Percentiles rank a stretch among this genome's conserved stretches.
Evolutionary conservation across 345 rosid species (phyloP).

Genomic region (Dovyalis caffra): DNA sequence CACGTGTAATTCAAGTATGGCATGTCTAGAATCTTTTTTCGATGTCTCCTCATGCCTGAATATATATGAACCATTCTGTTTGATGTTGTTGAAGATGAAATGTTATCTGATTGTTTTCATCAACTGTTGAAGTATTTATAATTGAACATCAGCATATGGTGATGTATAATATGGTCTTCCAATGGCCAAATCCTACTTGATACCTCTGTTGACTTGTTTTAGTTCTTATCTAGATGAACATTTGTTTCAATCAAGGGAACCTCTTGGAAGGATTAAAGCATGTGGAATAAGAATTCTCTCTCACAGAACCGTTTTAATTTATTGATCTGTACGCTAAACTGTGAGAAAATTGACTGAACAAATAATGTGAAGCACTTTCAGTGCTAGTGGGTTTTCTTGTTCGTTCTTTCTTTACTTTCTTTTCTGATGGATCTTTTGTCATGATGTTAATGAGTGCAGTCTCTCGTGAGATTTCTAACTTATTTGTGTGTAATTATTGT

Average conservation of each 20-base stretch:
- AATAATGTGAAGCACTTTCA: too few relatives aligned
- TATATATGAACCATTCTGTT: not conserved
- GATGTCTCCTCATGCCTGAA: not conserved
- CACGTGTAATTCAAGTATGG: slow-evolving; percentile 76
- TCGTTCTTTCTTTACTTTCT: too few relatives aligned
- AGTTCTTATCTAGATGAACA: not conserved
- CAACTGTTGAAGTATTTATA: not conserved
- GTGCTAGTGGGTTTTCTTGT: too few relatives aligned
- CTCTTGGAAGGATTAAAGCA: not conserved
- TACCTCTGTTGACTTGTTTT: not conserved
- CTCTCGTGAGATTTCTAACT: too few relatives aligned
- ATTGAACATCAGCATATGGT: not conserved
- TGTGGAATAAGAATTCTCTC: not conserved
- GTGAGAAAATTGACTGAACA: too few relatives aligned
- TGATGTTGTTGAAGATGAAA: not conserved
- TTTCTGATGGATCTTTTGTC: too few relatives aligned
- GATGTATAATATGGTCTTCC: not conserved
- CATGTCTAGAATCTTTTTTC: not conserved
- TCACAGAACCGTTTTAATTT: too few relatives aligned
- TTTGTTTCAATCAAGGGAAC: not conserved
- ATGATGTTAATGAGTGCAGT: too few relatives aligned
- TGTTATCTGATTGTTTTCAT: not conserved
- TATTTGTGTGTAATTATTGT: not conserved
- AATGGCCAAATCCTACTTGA: not conserved
- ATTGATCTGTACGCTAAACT: too few relatives aligned